These are phyloP conservation scores for Pleodorina starrii DNA, from an alignment of 139 green algal genomes.

Conservation along the genomic window DNA sequence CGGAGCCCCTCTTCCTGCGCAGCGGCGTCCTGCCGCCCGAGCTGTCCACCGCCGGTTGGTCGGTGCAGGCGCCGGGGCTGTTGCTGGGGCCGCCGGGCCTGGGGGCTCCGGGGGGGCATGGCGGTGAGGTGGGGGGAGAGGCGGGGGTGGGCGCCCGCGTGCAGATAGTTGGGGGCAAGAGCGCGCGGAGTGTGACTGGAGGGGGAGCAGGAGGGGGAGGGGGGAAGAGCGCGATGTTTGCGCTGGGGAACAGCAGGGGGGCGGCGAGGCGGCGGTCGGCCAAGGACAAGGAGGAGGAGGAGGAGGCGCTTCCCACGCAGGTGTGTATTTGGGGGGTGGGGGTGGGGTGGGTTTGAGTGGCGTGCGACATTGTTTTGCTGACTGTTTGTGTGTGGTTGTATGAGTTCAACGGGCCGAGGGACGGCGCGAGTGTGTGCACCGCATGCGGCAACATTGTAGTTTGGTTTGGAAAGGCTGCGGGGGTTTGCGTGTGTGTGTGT, in stretches of 20 bases:
- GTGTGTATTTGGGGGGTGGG: constrained; percentile 1
- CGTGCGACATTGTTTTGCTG: background rate
- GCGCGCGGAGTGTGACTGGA: background rate
- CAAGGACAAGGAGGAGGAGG: background rate
- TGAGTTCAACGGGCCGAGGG: no score
- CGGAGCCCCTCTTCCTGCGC: constrained; percentile 15
- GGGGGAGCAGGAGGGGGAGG: no score
- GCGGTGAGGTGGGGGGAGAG: background rate
- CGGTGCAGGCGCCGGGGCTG: background rate
- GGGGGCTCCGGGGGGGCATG: background rate
- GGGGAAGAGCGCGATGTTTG: background rate
- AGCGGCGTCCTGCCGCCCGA: background rate
- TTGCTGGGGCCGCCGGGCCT: background rate
- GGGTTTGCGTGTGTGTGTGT: no score
- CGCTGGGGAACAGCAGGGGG: background rate
- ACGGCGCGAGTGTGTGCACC: no score
- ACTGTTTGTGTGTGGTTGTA: no score
- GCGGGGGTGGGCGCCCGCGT: no score
- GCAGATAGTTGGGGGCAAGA: background rate
- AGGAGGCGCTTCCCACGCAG: no score
- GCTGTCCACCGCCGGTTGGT: background rate
- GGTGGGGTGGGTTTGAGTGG: background rate
- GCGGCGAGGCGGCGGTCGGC: background rate
- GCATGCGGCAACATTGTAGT: no score
- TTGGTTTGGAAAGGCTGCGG: no score